Evolutionary conservation across 345 rosid species (phyloP).

Genomic region (Pistacia vera): DNA sequence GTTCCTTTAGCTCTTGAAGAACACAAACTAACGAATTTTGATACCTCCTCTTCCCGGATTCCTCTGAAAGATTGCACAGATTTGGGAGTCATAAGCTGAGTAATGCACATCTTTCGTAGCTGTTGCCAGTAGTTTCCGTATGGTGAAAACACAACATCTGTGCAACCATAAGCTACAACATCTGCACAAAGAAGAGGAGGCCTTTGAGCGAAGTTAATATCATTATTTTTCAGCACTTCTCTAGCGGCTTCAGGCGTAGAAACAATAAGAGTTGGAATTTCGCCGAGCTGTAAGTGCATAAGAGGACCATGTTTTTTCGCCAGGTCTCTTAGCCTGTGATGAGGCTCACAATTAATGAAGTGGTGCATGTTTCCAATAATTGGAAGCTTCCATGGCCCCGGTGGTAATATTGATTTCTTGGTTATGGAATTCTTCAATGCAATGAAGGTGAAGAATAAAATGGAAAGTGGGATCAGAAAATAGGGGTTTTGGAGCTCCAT

Average conservation of each 20-base stretch:
- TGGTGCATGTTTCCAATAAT: slow-evolving; percentile 36
- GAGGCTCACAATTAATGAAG: slow-evolving; percentile 18
- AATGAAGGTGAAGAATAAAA: neutral
- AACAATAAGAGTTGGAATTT: slow-evolving; percentile 18
- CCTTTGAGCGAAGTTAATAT: slow-evolving; percentile 21
- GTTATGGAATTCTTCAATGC: too few species aligned
- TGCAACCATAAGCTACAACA: neutral
- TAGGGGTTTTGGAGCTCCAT: too few species aligned
- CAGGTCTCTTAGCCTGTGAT: slow-evolving; percentile 17
- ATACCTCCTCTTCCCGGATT: slow-evolving; percentile 13
- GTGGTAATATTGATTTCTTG: slow-evolving; percentile 14
- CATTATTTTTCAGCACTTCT: slow-evolving; percentile 32
- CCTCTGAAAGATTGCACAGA: slow-evolving; percentile 11
- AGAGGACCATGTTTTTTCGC: slow-evolving; percentile 20
- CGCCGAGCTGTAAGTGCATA: slow-evolving; percentile 29
- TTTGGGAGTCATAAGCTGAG: neutral
- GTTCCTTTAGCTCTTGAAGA: neutral
- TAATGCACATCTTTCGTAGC: neutral
- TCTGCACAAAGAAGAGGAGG: neutral
- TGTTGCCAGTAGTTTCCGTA: slow-evolving; percentile 14
- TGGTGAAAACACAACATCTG: slow-evolving; percentile 12
- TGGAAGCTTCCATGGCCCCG: slow-evolving; percentile 41
- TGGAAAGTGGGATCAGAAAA: too few species aligned
- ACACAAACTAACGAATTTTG: neutral
- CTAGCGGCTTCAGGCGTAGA: slow-evolving; percentile 28